Evolutionary conservation across 2,329 filamentous ascomycete genomes (phyloP), one percentile per base, ranked within the genome.

Genomic region (Ophiostoma sp.): DNA sequence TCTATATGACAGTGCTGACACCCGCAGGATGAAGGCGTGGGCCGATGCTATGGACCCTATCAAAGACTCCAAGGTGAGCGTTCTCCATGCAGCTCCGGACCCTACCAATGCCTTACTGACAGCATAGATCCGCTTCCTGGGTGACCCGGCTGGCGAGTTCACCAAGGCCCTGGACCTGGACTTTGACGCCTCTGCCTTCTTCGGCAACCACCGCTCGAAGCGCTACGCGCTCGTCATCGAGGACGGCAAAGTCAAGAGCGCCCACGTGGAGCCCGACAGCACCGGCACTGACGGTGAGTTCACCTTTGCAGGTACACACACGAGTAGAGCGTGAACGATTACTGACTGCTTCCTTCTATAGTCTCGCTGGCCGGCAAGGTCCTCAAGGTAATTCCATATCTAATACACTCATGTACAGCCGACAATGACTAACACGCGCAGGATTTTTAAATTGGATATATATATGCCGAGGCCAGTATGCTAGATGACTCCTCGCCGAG

Each of bases 251-350:
- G 90, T 97, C 74, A 89, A 89, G 79, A 86, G 89, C 75, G 85
- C 89, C 27, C 87, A 92, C 74, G 86, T 97, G 66, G 94, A 97
- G 83, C 89, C 92, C 11, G 93, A 97, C 78, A 93, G 91, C 80
- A 95, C 91, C 52, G 92, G 92, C 45, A 85, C 93, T 65, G 83
- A 89, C 72, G 71, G 73, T 72, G 69, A 2, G 70, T 58, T 12
- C 27, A 27, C 27, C 27, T 27, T 27, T 27, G 27, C 27, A 27
- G 27, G 27, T 38, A 9, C 11, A 14, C 49, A 11, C 49, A 27
- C 18, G 47, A n/a, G 47, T 45, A 38, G 16, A 27, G 27, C 27
- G 11, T 36, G 14, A 7, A 60, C 45, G 16, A 14, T 14, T 63
- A 6, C 7, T 60, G 49, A 58, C 40, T 16, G n/a, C 18, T 44